Evolutionary conservation across 2,329 filamentous ascomycete species (phyloP), one percentile per base, ranked within the genome.

Genomic region (Neonectria coccinea): DNA sequence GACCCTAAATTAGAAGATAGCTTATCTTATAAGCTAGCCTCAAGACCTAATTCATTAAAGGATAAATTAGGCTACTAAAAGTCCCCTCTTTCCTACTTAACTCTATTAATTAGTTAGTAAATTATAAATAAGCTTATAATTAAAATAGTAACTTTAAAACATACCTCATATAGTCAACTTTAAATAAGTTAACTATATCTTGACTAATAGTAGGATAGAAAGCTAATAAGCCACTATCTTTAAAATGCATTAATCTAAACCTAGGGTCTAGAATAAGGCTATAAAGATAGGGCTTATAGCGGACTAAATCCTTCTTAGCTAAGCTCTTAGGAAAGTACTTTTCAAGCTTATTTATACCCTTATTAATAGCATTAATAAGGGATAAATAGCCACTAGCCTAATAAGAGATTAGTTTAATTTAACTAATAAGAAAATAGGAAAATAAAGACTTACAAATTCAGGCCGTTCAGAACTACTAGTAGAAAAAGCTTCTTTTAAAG

Each of bases 331-430:
- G 44, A 12, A 47, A 47, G 11, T 47, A 47, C 12, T 47, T 47
- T 12, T 47, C 20, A 25, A 47, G 44, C 44, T 27, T 47, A 47
- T 47, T 47, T 25, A 47, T 27, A 47, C 44, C 20, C 10, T 11
- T 25, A 47, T 47, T 47, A 47, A 47, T 47, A 47, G 20, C 11
- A 47, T 47, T 47, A 27, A 25, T 47, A 47, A 47, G 44, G 22
- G 4, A 47, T 52, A 52, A 18, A 33, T 52, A 52, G 25, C 31
- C 9, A n/a, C 33, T 16, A 52, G 16, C 12, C 31, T 52, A 52
- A 52, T 31, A 52, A 52, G 2, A 47, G 44, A 4, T 47, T 52
- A 52, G n/a, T 52, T n/a, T 52, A 33, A 52, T 20, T 52, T 29
- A 52, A 52, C 6, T 27, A 52, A 52, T 36, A 31, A 2, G 25